phyloP scores from a whole-genome alignment of 306 rosid species.

The Canavalia ensiformis region DNA sequence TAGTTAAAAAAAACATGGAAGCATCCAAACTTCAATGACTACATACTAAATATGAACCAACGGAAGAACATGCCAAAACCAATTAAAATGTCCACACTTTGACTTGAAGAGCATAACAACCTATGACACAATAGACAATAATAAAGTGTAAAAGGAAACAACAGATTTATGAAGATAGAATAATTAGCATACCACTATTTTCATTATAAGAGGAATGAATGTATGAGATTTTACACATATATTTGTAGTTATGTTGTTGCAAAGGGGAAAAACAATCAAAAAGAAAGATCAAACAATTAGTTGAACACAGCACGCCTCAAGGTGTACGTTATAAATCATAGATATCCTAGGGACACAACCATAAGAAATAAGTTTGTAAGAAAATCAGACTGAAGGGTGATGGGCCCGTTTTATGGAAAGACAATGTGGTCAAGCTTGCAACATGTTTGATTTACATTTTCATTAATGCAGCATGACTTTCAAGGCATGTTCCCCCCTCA shows the following conservation, averaged over 20 bases:
- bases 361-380: not conserved
- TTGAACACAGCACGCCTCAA: too few relatives aligned
- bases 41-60: not conserved
- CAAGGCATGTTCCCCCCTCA: too few relatives aligned
- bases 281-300: not conserved
- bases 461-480: too few relatives aligned
- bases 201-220: not conserved
- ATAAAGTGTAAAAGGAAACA: slow-evolving; percentile 1
- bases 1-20: slow-evolving; percentile 27
- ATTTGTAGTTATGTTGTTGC: not conserved
- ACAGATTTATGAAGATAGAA: not conserved
- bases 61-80: not conserved
- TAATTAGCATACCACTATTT: not conserved
- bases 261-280: not conserved
- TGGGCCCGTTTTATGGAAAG: too few relatives aligned
- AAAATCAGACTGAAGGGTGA: not conserved
- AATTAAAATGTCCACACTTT: not conserved
- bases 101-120: slow-evolving; percentile 4
- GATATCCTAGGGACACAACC: not conserved
- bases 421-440: not conserved
- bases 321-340: not conserved
- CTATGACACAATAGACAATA: not conserved
- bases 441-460: not conserved
- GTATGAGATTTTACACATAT: not conserved
- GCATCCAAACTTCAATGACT: not conserved